These are phyloP conservation scores for Phaffia rhodozyma DNA, from an alignment of 1,284 basidiomycete species.

Conservation along the genomic window DNA sequence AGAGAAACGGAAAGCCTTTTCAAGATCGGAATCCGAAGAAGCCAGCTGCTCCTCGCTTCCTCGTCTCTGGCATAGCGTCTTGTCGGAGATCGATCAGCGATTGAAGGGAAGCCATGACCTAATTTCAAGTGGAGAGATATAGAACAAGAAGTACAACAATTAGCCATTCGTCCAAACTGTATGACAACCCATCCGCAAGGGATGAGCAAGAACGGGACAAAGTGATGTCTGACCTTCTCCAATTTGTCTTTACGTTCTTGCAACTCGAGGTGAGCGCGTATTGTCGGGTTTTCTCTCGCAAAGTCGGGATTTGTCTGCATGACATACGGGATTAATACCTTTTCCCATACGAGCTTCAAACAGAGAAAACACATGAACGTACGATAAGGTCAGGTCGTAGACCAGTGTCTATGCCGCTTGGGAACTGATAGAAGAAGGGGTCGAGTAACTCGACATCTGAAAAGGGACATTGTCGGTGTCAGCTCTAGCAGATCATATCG, in stretches of 20 bases:
- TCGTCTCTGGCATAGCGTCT: constrained; percentile 26
- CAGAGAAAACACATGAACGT: constrained; percentile 38
- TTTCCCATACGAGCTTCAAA: neutral
- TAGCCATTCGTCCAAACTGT: neutral
- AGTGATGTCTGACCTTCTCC: constrained; percentile 55
- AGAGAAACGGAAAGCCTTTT: neutral
- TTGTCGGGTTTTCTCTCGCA: constrained; percentile 82
- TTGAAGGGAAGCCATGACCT: constrained; percentile 85
- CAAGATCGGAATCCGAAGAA: neutral
- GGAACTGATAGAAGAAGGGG: constrained; percentile 98
- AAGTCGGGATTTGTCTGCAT: constrained; percentile 58
- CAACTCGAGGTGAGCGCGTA: constrained; percentile 79
- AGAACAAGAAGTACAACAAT: neutral
- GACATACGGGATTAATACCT: neutral
- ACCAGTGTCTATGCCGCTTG: constrained; percentile 91
- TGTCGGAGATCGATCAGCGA: constrained; percentile 68
- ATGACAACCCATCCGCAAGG: neutral
- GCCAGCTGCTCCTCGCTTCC: neutral
- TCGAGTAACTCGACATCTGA: constrained; percentile 77
- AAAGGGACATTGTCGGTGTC: neutral
- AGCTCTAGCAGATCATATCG: neutral
- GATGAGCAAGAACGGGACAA: neutral
- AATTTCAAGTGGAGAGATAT: neutral
- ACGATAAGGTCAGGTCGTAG: constrained; percentile 80
- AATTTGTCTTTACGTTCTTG: constrained; percentile 96